phyloP scores from a whole-genome alignment of 2,329 filamentous ascomycete genomes.

The Fusarium siculi region DNA sequence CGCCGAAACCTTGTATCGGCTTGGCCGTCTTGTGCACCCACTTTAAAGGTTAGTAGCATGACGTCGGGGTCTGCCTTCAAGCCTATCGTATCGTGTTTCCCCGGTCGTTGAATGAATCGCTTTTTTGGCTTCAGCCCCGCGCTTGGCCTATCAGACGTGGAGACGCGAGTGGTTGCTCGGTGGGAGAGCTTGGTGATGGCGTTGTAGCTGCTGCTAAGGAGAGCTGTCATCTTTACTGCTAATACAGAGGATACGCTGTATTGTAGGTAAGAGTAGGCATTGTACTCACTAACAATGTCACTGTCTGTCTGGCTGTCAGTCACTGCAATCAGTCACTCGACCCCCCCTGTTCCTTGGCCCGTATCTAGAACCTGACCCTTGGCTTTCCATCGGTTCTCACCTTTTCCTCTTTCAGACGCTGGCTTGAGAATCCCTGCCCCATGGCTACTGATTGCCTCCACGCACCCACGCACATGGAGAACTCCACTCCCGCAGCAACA shows the following conservation, averaged over 20 bases:
- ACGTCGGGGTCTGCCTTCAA: slow-evolving; percentile 1
- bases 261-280: background rate
- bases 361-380: slow-evolving; percentile 1
- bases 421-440: slow-evolving; percentile 16
- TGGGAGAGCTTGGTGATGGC: background rate
- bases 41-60: slow-evolving; percentile 6
- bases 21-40: slow-evolving; percentile 28
- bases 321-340: background rate
- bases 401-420: slow-evolving; percentile 16
- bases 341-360: background rate
- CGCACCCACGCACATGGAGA: background rate
- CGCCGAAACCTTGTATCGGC: slow-evolving; percentile 41
- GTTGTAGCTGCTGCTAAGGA: background rate
- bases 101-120: slow-evolving; percentile 4
- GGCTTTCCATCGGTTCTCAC: background rate
- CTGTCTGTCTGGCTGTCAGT: background rate
- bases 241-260: background rate
- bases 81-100: slow-evolving; percentile 7
- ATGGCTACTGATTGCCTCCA: slow-evolving; percentile 24
- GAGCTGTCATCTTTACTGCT: background rate
- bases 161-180: background rate
- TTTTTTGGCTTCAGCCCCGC: background rate
- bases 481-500: slow-evolving; percentile 2
- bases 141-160: slow-evolving; percentile 6
- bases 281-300: background rate